A percentile compares a stretch with the other conserved stretches of the same genome.
Evolutionary conservation across 768 basidiomycete genomes (phyloP).

Genomic region (Pleurotus sapidus): DNA sequence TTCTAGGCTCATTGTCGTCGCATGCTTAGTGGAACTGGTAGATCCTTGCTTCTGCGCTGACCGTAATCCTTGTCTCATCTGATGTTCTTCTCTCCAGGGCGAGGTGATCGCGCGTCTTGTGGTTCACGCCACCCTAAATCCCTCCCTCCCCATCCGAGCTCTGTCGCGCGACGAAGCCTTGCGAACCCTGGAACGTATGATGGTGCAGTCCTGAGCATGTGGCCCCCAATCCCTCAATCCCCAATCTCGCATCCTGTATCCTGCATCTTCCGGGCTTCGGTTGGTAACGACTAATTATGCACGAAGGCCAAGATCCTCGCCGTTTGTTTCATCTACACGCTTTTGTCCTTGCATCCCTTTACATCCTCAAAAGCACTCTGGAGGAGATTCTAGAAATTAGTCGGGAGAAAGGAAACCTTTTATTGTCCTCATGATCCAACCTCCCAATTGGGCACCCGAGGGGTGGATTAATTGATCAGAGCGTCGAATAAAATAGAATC

Average conservation of each 20-base stretch:
- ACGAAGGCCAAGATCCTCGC: no score
- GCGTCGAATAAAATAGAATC: no score
- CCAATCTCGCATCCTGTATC: background rate
- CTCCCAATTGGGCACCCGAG: no score
- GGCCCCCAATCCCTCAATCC: background rate
- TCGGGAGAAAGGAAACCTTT: no score
- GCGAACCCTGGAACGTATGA: slow-evolving; percentile 39
- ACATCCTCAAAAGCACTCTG: no score
- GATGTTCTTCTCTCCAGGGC: slow-evolving; percentile 44
- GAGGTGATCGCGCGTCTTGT: slow-evolving; percentile 77
- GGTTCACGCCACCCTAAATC: slow-evolving; percentile 54
- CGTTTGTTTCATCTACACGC: no score
- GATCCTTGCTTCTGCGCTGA: background rate
- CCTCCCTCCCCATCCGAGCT: slow-evolving; percentile 9
- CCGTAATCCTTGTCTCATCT: background rate
- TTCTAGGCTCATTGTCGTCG: slow-evolving; percentile 82
- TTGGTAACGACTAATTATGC: no score
- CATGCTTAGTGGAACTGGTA: slow-evolving; percentile 85
- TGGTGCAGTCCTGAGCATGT: slow-evolving; percentile 13
- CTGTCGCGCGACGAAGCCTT: slow-evolving; percentile 37
- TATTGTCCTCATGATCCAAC: no score
- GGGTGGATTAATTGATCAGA: no score
- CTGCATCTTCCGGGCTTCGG: background rate
- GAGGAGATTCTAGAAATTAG: no score
- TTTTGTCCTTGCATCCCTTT: no score